A percentile compares a stretch with the other conserved stretches of the same genome.
Evolutionary conservation across 139 green algal genomes (phyloP).

Genomic region (Chlorella sp.): DNA sequence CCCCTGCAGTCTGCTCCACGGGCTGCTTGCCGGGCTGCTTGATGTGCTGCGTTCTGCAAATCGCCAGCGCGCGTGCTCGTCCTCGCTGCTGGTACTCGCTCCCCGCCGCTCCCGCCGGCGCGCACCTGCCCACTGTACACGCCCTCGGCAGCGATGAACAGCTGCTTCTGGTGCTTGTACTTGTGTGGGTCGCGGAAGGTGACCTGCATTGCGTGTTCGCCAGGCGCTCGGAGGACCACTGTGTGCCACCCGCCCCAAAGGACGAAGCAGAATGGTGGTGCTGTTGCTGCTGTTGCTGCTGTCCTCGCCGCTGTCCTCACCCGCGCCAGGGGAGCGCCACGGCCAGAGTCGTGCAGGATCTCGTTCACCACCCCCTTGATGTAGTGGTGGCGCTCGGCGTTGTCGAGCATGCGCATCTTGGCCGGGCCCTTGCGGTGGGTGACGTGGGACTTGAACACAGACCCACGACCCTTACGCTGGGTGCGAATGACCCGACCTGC

Average conservation of each 20-base stretch:
- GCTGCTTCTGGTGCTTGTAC: slow-evolving; percentile 93
- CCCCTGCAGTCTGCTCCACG: too few species aligned
- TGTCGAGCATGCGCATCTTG: slow-evolving; percentile 79
- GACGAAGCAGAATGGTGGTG: not conserved
- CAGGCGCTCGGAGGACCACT: not conserved
- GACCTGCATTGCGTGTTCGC: slow-evolving; percentile 49
- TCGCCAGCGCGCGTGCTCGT: not conserved
- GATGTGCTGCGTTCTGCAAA: not conserved
- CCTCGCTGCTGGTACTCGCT: slow-evolving; percentile 4
- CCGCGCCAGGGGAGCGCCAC: slow-evolving; percentile 92
- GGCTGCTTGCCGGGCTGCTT: too few species aligned
- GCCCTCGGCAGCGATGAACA: slow-evolving; percentile 95
- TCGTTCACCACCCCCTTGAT: slow-evolving; percentile 94
- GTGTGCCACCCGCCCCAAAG: not conserved
- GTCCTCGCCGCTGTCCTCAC: slow-evolving; percentile 33
- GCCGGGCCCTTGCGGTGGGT: slow-evolving; percentile 92
- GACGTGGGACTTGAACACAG: slow-evolving; percentile 94
- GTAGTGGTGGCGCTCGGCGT: slow-evolving; percentile 86
- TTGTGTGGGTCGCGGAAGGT: slow-evolving; percentile 89
- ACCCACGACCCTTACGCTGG: slow-evolving; percentile 97
- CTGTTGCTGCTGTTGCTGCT: not conserved
- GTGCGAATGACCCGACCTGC: slow-evolving; percentile 94
- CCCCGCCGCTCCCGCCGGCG: too few species aligned
- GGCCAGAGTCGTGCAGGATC: slow-evolving; percentile 95
- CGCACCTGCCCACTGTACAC: slow-evolving; percentile 90